phyloP scores from a whole-genome alignment of 768 basidiomycete genomes.

The Gymnopilus junonius region DNA sequence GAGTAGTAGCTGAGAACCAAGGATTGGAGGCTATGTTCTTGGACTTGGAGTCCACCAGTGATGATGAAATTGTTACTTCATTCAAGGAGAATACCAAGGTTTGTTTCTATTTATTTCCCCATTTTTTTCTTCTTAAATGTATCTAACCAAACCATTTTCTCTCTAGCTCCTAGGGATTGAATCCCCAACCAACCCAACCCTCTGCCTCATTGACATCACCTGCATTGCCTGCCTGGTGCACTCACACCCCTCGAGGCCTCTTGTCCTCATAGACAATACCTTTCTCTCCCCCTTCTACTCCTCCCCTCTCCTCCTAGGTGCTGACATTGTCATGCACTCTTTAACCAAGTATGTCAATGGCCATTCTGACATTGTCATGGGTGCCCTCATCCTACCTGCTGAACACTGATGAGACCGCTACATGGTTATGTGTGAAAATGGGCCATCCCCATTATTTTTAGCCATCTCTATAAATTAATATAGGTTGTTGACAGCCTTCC shows the following conservation, averaged over 20 bases:
- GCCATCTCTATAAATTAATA: no score
- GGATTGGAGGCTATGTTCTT: constrained; percentile 77
- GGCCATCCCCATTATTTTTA: no score
- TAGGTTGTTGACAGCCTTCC: no score
- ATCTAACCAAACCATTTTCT: constrained; percentile 26
- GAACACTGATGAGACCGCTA: no score
- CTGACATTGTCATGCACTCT: constrained; percentile 84
- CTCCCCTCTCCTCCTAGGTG: constrained; percentile 83
- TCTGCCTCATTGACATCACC: constrained; percentile 82
- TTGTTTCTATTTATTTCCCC: background rate
- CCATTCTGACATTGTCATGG: constrained; percentile 93
- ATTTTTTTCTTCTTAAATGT: background rate
- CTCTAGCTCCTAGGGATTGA: constrained; percentile 93
- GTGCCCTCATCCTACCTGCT: constrained; percentile 73
- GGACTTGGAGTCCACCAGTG: constrained; percentile 73
- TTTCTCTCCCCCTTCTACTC: constrained; percentile 93
- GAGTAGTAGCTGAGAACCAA: constrained; percentile 65
- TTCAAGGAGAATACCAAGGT: constrained; percentile 73
- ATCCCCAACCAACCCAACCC: constrained; percentile 92
- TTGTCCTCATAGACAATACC: constrained; percentile 93
- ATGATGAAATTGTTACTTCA: constrained; percentile 65
- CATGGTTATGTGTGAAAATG: no score
- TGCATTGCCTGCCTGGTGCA: constrained; percentile 70
- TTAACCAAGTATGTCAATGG: constrained; percentile 94
- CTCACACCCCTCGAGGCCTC: constrained; percentile 64